phyloP scores from a whole-genome alignment of 176 grass and related monocot genomes.

The Aegilops umbellulata region DNA sequence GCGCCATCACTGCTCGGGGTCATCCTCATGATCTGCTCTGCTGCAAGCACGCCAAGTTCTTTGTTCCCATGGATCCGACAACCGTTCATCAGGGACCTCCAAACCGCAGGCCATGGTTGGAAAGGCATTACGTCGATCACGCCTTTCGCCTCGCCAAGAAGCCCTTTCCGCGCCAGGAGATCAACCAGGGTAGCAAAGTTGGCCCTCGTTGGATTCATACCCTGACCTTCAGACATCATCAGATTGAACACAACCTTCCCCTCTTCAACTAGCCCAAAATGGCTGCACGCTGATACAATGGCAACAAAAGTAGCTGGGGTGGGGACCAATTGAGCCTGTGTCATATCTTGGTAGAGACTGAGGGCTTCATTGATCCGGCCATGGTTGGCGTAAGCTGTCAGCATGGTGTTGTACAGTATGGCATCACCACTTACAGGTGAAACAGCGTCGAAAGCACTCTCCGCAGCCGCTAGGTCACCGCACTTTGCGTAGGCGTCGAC shows the following conservation, averaged over 20 bases:
- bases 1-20: constrained; percentile 37
- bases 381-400: constrained; percentile 62
- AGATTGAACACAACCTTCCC: constrained; percentile 38
- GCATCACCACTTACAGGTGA: constrained; percentile 24
- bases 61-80: constrained; percentile 54
- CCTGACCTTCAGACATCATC: constrained; percentile 29
- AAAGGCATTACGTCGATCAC: constrained; percentile 49
- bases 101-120: constrained; percentile 51
- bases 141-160: constrained; percentile 38
- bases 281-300: constrained; percentile 46
- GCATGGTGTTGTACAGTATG: constrained; percentile 62
- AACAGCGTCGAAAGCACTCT: constrained; percentile 25
- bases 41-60: constrained; percentile 43
- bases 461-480: constrained; percentile 41
- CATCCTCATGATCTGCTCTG: constrained; percentile 39
- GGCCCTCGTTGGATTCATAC: constrained; percentile 36
- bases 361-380: constrained; percentile 38
- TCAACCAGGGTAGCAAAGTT: constrained; percentile 49
- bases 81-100: constrained; percentile 67
- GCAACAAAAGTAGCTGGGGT: constrained; percentile 62
- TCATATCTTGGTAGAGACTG: constrained; percentile 41
- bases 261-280: constrained; percentile 53
- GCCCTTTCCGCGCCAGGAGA: constrained; percentile 55
- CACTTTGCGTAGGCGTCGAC: constrained; percentile 67
- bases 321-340: constrained; percentile 25